A percentile compares a stretch with the other conserved stretches of the same genome.
phyloP scores from a whole-genome alignment of 306 rosid genomes.

The Bauhinia variegata region DNA sequence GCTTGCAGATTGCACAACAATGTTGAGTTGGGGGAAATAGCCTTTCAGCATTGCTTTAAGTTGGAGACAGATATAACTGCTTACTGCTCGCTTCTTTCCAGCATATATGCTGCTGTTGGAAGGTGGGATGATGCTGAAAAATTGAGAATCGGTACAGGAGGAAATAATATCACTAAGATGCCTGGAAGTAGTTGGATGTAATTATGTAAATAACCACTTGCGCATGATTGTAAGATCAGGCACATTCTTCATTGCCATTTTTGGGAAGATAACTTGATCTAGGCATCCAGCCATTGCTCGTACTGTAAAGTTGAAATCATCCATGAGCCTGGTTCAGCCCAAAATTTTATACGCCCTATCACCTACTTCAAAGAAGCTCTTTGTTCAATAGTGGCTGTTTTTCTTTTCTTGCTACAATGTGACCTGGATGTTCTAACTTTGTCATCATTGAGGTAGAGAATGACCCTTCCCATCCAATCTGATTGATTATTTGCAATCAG shows the following conservation, averaged over 20 bases:
- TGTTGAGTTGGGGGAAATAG: constrained; percentile 65
- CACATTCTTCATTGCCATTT: not conserved
- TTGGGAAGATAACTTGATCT: not conserved
- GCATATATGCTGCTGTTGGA: constrained; percentile 58
- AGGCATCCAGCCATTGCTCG: constrained; percentile 7
- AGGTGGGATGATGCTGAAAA: constrained; percentile 63
- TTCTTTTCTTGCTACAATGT: not conserved
- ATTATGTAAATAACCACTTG: constrained; percentile 15
- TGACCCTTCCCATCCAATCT: not conserved
- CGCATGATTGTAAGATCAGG: constrained; percentile 22
- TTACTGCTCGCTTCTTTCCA: constrained; percentile 59
- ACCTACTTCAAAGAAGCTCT: not conserved
- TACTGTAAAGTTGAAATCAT: not conserved
- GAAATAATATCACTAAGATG: constrained; percentile 46
- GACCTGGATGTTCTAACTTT: not conserved
- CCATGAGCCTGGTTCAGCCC: not conserved
- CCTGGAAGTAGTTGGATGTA: constrained; percentile 75
- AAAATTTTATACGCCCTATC: not conserved
- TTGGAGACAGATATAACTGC: constrained; percentile 58
- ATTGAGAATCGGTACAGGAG: constrained; percentile 43
- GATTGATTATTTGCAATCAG: constrained; percentile 3
- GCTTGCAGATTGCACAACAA: constrained; percentile 60
- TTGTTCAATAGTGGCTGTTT: not conserved
- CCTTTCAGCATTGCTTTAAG: constrained; percentile 63
- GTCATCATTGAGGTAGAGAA: not conserved